Evolutionary conservation across 306 rosid genomes (phyloP).

Genomic region (Acacia confusa): DNA sequence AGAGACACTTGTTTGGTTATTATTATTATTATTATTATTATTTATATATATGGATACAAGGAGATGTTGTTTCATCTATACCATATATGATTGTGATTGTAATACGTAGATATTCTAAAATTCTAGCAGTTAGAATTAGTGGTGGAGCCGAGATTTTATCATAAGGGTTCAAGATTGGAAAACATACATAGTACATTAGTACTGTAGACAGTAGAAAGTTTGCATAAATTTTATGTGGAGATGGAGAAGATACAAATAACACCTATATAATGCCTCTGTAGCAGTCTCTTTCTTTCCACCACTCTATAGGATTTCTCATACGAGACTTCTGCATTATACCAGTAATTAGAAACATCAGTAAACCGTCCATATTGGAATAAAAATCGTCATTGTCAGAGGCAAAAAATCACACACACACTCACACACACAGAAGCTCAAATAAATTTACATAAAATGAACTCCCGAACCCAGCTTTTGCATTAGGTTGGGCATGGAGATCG

Average conservation of each 20-base stretch:
- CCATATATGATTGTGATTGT: not conserved
- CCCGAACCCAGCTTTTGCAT: not conserved
- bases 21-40: rapidly evolving
- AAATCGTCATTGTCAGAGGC: not conserved
- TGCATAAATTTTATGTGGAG: not conserved
- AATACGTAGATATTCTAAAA: not conserved
- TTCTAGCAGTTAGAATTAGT: not conserved
- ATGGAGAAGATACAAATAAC: not conserved
- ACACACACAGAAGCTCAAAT: not conserved
- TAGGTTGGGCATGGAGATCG: not conserved
- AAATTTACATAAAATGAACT: not conserved
- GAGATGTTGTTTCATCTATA: too few relatives aligned
- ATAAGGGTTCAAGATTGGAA: not conserved
- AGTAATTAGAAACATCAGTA: not conserved
- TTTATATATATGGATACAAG: too few relatives aligned
- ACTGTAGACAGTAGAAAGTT: too few relatives aligned
- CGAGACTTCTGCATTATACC: not conserved
- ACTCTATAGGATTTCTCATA: not conserved
- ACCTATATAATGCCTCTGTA: not conserved
- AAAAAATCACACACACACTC: not conserved
- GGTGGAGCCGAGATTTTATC: not conserved
- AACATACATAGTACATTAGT: too few relatives aligned
- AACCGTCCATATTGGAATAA: not conserved
- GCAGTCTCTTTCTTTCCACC: too few relatives aligned
- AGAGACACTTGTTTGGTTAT: too few relatives aligned